Conservation (phyloP, 306 rosid genomes). For the Trichosanthes truncata region DNA sequence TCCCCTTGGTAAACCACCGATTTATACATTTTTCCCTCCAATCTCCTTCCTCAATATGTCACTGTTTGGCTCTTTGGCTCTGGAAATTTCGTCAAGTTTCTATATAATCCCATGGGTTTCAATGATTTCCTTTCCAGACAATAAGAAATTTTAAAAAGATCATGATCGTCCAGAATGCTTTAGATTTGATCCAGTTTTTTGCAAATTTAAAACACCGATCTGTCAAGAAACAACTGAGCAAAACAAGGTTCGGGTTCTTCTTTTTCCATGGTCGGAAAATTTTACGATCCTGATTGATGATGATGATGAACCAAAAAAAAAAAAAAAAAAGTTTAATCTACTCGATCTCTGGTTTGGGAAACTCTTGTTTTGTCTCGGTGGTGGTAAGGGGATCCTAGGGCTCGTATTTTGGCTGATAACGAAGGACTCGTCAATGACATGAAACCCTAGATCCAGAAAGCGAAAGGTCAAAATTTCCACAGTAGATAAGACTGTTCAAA, state of each 20-base stretch:
- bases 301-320: conserved; percentile 17
- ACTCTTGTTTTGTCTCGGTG: conserved; percentile 1
- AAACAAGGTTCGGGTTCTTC: conserved; percentile 19
- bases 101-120: conserved; percentile 21
- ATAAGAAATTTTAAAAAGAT: conserved; percentile 5
- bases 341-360: conserved; percentile 12
- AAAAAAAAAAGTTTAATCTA: not conserved
- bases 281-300: conserved; percentile 58
- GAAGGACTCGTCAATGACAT: conserved; percentile 29
- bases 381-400: conserved; percentile 46
- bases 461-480: conserved; percentile 66
- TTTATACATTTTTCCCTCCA: conserved; percentile 51
- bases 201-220: conserved; percentile 34
- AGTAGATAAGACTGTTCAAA: conserved; percentile 1
- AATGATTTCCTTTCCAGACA: conserved; percentile 19
- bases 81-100: conserved; percentile 32
- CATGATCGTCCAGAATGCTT: conserved; percentile 44
- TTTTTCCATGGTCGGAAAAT: conserved; percentile 23
- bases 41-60: conserved; percentile 18
- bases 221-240: conserved; percentile 6
- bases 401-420: conserved; percentile 24
- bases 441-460: conserved; percentile 99
- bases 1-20: conserved; percentile 79
- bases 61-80: conserved; percentile 10
- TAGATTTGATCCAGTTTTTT: conserved; percentile 55